Base-by-base conservation (phyloP, 495 filamentous ascomycete species). In the Tuber calosporum region DNA sequence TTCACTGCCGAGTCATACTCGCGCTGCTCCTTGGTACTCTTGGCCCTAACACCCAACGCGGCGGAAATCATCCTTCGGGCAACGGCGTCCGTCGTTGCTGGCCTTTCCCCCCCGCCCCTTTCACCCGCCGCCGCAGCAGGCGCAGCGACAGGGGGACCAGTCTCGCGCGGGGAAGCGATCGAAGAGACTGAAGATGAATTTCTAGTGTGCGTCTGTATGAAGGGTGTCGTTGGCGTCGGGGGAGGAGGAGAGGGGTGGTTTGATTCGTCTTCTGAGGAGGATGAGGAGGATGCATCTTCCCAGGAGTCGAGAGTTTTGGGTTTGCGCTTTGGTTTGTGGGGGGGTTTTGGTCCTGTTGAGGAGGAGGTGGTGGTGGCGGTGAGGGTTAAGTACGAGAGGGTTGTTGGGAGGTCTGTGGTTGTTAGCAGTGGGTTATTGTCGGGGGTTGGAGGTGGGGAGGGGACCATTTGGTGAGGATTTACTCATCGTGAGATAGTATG, bases 81-180 rank as follows among this genome's bases (percentile, higher is more conserved):
- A 66, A 94, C 92, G 3, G 93, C 93, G 74, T 94, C 95, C 73
- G 94, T 94, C 83, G 95, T 99, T 84, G 96, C 93, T 0, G 93
- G 95, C 72, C 81, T 42, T 70, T 69, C 69, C 48, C 69, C 67
- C n/a, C 53, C 75, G 45, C 69, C 68, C 30, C 74, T 78, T 71
- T 41, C 72, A 41, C 48, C 69, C 77, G 72, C 77, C 77, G 45
- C 82, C 62, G 73, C 73, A 39, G 77, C 80, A 42, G 70, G 76
- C 34, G 73, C 79, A 37, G 71, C 68, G 30, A 43, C 78, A 36
- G 73, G 48, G 26, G 81, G 37, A 30, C 77, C 74, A 38, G 73
- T 73, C 36, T 80, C 77, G 62, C 36, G 71, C 73, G 74, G 75
- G 68, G 72, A 79, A 70, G 79, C 81, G 58, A 81, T 81, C 39